These are phyloP conservation scores for Aspergillus baeticus DNA, from an alignment of 495 filamentous ascomycete genomes.

Conservation along the genomic window DNA sequence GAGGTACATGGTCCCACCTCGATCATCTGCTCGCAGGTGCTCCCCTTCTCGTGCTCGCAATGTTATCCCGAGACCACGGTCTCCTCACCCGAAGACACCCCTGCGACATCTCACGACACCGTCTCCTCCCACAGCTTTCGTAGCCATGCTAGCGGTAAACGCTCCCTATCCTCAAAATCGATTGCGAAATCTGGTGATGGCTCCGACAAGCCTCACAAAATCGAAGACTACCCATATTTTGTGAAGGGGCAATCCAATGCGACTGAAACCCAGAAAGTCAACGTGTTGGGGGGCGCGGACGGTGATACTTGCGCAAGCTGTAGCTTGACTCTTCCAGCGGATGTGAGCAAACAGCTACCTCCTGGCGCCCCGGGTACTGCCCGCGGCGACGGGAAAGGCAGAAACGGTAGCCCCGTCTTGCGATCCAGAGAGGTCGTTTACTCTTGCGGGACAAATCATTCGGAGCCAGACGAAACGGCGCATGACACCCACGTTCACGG, in stretches of 20 bases:
- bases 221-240: conserved; percentile 49
- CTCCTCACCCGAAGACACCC: conserved; percentile 31
- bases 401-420: conserved; percentile 57
- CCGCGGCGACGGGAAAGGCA: conserved; percentile 47
- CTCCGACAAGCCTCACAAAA: conserved; percentile 31
- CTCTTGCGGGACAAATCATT: conserved; percentile 42
- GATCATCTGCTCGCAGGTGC: conserved; percentile 89
- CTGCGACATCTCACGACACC: conserved; percentile 33
- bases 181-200: conserved; percentile 16
- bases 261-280: conserved; percentile 32
- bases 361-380: conserved; percentile 50
- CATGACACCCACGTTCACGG: conserved; percentile 36
- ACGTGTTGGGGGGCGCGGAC: conserved; percentile 34
- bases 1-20: conserved; percentile 94
- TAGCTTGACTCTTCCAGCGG: conserved; percentile 53
- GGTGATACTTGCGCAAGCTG: conserved; percentile 60
- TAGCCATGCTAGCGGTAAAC: conserved; percentile 17
- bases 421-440: conserved; percentile 52
- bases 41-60: conserved; percentile 72
- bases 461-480: conserved; percentile 38
- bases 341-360: conserved; percentile 53
- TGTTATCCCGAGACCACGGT: conserved; percentile 54
- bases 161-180: conserved; percentile 15
- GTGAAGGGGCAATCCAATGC: conserved; percentile 31
- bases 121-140: conserved; percentile 20